These are phyloP conservation scores for Cladosporium sp. DNA, from an alignment of 2,329 filamentous ascomycete species.

Conservation along the genomic window DNA sequence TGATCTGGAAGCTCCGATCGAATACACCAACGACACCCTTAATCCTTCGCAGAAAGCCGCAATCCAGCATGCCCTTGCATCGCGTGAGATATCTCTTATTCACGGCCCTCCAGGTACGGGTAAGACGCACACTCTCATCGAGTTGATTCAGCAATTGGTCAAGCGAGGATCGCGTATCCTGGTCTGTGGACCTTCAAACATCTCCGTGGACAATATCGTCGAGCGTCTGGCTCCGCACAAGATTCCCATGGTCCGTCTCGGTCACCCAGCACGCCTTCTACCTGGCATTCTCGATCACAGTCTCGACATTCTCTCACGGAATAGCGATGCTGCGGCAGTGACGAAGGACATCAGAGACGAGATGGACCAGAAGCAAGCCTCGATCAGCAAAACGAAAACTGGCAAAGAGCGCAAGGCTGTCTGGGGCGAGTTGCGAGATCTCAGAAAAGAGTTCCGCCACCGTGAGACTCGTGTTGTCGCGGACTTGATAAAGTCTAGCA, in stretches of 20 bases:
- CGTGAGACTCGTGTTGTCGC: constrained; percentile 80
- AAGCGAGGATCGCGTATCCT: constrained; percentile 72
- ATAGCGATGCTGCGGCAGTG: constrained; percentile 84
- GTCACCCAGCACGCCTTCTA: constrained; percentile 87
- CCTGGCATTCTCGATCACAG: constrained; percentile 88
- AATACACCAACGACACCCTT: constrained; percentile 58
- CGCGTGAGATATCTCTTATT: constrained; percentile 81
- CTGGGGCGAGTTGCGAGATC: constrained; percentile 79
- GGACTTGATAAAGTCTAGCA: constrained; percentile 72
- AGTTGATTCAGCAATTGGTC: constrained; percentile 88
- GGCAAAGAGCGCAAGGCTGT: constrained; percentile 78
- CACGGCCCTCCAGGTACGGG: constrained; percentile 95
- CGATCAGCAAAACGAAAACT: constrained; percentile 81
- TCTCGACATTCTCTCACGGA: constrained; percentile 85
- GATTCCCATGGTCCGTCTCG: constrained; percentile 83
- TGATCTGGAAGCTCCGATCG: constrained; percentile 48
- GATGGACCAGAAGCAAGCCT: constrained; percentile 89
- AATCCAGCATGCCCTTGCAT: constrained; percentile 78
- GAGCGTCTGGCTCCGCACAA: constrained; percentile 85
- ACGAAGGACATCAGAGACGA: constrained; percentile 88
- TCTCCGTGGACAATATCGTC: constrained; percentile 97
- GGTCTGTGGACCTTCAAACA: constrained; percentile 96
- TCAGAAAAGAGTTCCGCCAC: constrained; percentile 85
- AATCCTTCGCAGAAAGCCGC: constrained; percentile 66
- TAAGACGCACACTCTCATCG: constrained; percentile 94